A percentile compares a stretch with the other conserved stretches of the same genome.
Evolutionary conservation across 225 moss, liverwort and hornwort genomes (phyloP).

Genomic region (Pseudisothecium myosuroides): DNA sequence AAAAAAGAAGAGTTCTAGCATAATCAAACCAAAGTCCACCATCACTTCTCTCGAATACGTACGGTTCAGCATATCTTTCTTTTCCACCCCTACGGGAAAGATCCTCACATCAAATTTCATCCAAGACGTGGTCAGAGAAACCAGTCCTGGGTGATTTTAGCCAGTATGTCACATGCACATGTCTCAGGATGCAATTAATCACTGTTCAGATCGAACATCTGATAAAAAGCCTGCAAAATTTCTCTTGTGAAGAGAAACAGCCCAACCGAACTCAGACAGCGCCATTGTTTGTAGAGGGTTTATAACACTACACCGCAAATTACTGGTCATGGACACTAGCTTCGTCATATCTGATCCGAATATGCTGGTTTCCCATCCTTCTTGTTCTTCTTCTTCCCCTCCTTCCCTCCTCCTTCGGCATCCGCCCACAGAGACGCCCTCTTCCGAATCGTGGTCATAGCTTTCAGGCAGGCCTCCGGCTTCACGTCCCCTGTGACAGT

Average conservation of each 20-base stretch:
- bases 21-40: background rate
- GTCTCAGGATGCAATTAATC: background rate
- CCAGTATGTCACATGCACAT: constrained; percentile 1
- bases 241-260: background rate
- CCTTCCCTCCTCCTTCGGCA: constrained; percentile 10
- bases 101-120: background rate
- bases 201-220: background rate
- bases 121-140: background rate
- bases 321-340: background rate
- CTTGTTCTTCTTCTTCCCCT: constrained; percentile 2
- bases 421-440: constrained; percentile 15
- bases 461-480: constrained; percentile 27
- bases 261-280: background rate
- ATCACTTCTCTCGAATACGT: background rate
- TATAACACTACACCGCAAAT: constrained; percentile 6
- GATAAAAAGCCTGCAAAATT: background rate
- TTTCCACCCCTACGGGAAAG: background rate
- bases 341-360: background rate
- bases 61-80: background rate
- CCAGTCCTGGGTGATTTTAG: background rate
- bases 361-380: background rate
- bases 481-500: constrained; percentile 19
- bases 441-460: constrained; percentile 17
- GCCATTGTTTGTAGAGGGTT: constrained; percentile 8
- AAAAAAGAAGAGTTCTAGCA: background rate